These are phyloP conservation scores for Venustampulla echinocandica DNA, from an alignment of 495 filamentous ascomycete species.

Conservation along the genomic window DNA sequence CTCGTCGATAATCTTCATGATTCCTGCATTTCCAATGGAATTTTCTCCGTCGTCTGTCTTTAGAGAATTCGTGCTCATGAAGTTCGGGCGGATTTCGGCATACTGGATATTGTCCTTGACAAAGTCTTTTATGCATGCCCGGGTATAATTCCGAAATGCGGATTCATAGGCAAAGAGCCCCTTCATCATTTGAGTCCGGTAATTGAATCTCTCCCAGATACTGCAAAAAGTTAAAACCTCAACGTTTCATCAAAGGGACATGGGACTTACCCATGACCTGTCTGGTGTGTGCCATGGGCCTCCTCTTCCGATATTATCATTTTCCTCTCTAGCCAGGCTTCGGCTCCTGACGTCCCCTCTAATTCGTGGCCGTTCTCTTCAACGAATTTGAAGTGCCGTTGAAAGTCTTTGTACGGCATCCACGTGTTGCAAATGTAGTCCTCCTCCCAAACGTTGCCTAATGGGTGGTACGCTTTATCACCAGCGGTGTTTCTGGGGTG, in stretches of 20 bases:
- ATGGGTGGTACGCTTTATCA: not conserved
- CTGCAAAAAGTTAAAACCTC: constrained; percentile 26
- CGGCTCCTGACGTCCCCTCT: constrained; percentile 8
- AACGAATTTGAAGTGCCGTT: constrained; percentile 8
- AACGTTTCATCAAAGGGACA: constrained; percentile 1
- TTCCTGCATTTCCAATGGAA: constrained; percentile 36
- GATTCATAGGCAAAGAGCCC: constrained; percentile 49
- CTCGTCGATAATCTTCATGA: constrained; percentile 42
- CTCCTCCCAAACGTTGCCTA: constrained; percentile 11
- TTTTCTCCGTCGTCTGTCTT: constrained; percentile 34
- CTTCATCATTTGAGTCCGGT: constrained; percentile 51
- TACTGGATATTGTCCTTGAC: constrained; percentile 47
- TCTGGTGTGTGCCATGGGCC: constrained; percentile 31
- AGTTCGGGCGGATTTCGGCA: constrained; percentile 49
- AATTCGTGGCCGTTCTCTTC: constrained; percentile 10
- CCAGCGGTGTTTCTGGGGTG: constrained; percentile 10
- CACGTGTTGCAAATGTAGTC: constrained; percentile 16
- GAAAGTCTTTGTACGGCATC: constrained; percentile 22
- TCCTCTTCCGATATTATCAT: constrained; percentile 41
- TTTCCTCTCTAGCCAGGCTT: constrained; percentile 38
- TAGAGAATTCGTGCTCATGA: constrained; percentile 45
- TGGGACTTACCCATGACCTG: constrained; percentile 27
- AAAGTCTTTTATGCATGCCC: constrained; percentile 39
- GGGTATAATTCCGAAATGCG: constrained; percentile 40
- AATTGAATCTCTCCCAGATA: constrained; percentile 47